Conservation (phyloP, 441 rosid genomes). For the Bocquillonia castaneifolia region DNA sequence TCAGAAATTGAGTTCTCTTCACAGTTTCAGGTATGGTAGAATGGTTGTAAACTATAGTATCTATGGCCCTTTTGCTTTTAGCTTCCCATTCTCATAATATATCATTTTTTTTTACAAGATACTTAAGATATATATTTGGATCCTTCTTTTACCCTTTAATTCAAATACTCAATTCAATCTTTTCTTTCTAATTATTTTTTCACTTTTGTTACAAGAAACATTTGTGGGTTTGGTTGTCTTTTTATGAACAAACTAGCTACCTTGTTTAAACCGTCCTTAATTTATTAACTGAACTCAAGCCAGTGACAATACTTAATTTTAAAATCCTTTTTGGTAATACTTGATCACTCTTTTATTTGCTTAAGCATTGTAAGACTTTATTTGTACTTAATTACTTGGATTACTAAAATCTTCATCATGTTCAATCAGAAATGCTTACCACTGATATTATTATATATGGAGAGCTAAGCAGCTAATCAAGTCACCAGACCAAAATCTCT, state of each 20-base stretch:
- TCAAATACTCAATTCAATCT: not conserved
- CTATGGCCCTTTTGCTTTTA: not conserved
- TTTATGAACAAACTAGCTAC: not conserved
- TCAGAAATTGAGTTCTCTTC: slow-evolving; percentile 32
- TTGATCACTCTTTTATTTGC: not conserved
- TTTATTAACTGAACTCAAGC: slow-evolving; percentile 5
- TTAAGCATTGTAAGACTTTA: not conserved
- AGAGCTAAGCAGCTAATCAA: not conserved
- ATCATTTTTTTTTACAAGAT: no score
- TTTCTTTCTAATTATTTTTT: not conserved
- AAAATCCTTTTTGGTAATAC: not conserved
- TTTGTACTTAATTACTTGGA: not conserved
- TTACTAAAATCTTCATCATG: not conserved
- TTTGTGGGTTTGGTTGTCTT: not conserved
- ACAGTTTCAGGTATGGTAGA: not conserved
- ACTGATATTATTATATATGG: no score
- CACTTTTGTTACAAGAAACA: not conserved
- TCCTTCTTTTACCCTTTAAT: not conserved
- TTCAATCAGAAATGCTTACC: not conserved
- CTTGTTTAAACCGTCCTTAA: not conserved
- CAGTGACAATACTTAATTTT: not conserved
- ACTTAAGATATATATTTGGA: no score
- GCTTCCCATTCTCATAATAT: not conserved
- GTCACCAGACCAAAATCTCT: not conserved
- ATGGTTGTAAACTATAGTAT: no score